Evolutionary conservation across 1,139 yeast genomes (phyloP), one percentile per base, ranked within the genome.

Genomic region (Fermentozyma sake): DNA sequence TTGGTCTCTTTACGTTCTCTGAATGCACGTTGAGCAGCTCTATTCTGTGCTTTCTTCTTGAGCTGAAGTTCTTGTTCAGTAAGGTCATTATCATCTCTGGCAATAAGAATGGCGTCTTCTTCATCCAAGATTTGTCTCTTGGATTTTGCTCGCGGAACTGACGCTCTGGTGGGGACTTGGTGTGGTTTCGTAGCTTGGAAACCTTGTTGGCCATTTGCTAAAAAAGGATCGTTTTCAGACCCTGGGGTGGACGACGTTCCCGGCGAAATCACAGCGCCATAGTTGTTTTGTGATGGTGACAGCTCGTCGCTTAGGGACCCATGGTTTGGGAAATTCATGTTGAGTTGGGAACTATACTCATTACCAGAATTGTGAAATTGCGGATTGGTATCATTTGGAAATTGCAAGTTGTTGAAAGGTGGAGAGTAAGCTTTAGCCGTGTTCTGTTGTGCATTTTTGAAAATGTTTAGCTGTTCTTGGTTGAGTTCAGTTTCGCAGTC

Each of bases 11-110:
- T 83, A 28, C 95, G 73, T 52, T 84, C 93, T 38, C 96, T 66
- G 56, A 85, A 85, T 2, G 95, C 95, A 40, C 91, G 65, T 55
- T 85, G 96, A 1, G 95, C 95, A 4, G 91, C 93, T 44, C 96
- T 63, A 50, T 86, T 86, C 50, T 83, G 94, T 0, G 89, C 89
- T 50, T 79, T 84, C 28, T 83, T 70, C 49, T 76, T 76, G 39
- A 64, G 46, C 26, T 63, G 68, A 16, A 72, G 44, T 37, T 74
- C 78, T 14, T 68, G 71, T 27, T 73, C 78, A 5, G 61, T 53
- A 20, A 67, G 49, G 30, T 61, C 63, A 1, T 62, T 45, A 34
- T 66, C 72, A 35, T 66, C 72, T 30, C 44, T 49, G 8, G 66
- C 52, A 22, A 66, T 55, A 28, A 65, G 48, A 20, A 52, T 42